Evolutionary conservation across 2,329 filamentous ascomycete genomes (phyloP), one percentile per base, ranked within the genome.

Genomic region (Cladophialophora bantiana): DNA sequence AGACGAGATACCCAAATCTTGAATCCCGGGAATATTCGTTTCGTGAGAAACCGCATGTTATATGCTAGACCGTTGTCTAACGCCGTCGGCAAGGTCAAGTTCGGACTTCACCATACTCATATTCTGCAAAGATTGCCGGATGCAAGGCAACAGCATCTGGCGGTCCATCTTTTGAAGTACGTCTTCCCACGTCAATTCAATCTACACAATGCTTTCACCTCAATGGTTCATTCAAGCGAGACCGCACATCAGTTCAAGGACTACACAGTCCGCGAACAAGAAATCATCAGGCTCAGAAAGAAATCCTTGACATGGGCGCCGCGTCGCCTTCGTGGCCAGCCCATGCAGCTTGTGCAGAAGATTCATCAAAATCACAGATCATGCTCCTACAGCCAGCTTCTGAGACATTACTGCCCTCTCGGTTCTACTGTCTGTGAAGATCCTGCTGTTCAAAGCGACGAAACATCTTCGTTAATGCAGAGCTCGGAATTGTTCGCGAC

Each of bases 151-250:
- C 73, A 81, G 1, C 74, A 78, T 12, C 85, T 90, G 69, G 91
- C 88, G 0, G 75, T 88, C 10, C 91, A 90, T 72, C 79, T 96
- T 20, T 87, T 97, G 86, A 95, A 94, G 83, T 94, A 98, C 77
- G 89, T 99, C 1, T 99, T 99, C 73, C 95, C 95, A 36, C 85
- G 90, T 10, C 94, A 98, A 74, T 98, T 97, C 74, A 87, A 88
- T 13, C 81, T 99, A 3, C 93, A 96, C 75, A 99, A 98, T 77
- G 93, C 90, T n/a, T 97, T 98, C 75, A 93, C 89, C 0, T 91
- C 89, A 4, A 79, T 82, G 3, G 84, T 90, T 15, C 85, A 95
- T 75, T 76, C 75, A 26, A 67, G 32, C 18, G 86, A 91, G 73
- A 94, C 90, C 0, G 82, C 87, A 0, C 90, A 94, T 72, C 86